Percentiles rank a stretch among this genome's conserved stretches.
Evolutionary conservation across 2,329 filamentous ascomycete genomes (phyloP).

Genomic region (Aureobasidium melanogenum): DNA sequence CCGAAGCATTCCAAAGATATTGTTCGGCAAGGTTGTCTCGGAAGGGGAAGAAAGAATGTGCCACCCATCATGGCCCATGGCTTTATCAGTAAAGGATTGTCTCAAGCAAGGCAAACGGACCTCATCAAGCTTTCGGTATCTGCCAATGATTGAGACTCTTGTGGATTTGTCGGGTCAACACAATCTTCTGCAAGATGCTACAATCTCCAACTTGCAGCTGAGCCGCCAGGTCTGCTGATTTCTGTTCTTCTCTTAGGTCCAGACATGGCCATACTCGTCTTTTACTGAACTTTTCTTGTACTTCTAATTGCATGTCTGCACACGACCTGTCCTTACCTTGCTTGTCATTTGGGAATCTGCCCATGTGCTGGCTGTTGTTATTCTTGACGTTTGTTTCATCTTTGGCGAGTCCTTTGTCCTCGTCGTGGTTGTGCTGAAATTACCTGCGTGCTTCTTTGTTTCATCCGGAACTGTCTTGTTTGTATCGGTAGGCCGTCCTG

Average conservation of each 20-base stretch:
- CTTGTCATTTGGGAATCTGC: neutral
- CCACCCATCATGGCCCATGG: neutral
- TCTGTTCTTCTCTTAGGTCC: neutral
- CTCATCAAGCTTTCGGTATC: neutral
- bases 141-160: neutral
- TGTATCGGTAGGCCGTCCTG: no score
- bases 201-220: neutral
- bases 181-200: neutral
- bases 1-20: slow-evolving; percentile 5
- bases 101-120: neutral
- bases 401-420: slow-evolving; percentile 7
- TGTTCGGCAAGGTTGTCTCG: slow-evolving; percentile 8
- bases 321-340: neutral
- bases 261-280: neutral
- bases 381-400: neutral
- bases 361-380: neutral
- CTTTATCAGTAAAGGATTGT: neutral
- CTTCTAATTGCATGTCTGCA: neutral
- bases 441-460: slow-evolving; percentile 4
- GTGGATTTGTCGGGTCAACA: neutral
- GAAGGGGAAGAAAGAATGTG: neutral
- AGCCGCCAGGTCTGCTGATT: neutral
- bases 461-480: neutral
- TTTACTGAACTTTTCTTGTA: neutral
- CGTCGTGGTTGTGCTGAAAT: neutral